Conservation (phyloP, 192 early-diverging fungal species). For the Backusella sp. region DNA sequence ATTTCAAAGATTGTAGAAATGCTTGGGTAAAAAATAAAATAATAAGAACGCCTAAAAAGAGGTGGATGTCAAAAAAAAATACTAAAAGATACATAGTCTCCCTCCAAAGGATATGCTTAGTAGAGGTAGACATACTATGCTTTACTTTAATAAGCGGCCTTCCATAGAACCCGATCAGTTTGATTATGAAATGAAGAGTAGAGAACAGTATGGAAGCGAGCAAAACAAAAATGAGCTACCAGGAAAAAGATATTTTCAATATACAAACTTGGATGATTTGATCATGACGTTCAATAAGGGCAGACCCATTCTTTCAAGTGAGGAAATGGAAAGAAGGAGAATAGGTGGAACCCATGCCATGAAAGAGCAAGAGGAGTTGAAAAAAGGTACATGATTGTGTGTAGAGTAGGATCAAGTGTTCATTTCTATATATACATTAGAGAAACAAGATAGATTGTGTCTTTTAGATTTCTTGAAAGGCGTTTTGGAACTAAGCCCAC, state of each 20-base stretch:
- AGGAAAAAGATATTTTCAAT: background rate
- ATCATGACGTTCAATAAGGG: conserved; percentile 5
- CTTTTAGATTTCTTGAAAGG: conserved; percentile 93
- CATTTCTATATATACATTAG: conserved; percentile 32
- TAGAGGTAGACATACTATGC: conserved; percentile 78
- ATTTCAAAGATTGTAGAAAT: conserved; percentile 88
- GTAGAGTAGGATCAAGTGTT: background rate
- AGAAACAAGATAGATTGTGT: conserved; percentile 64
- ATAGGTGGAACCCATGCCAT: background rate
- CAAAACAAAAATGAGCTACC: conserved; percentile 12
- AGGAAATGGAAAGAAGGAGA: conserved; percentile 6
- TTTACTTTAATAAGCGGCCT: conserved; percentile 77
- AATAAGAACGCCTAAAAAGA: too few species aligned
- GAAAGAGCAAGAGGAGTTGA: conserved; percentile 5
- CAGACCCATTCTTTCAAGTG: background rate
- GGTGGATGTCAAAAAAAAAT: background rate
- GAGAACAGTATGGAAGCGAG: conserved; percentile 17
- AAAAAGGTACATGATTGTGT: background rate
- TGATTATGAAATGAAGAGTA: conserved; percentile 12
- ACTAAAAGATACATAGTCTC: conserved; percentile 36
- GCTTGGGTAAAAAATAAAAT: conserved; percentile 61
- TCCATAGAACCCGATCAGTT: conserved; percentile 35
- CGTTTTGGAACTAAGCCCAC: conserved; percentile 83
- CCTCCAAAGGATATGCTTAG: conserved; percentile 91
- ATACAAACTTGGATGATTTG: conserved; percentile 12